Evolutionary conservation across 441 rosid species (phyloP), one percentile per base, ranked within the genome.

Genomic region (Populus hybrid): DNA sequence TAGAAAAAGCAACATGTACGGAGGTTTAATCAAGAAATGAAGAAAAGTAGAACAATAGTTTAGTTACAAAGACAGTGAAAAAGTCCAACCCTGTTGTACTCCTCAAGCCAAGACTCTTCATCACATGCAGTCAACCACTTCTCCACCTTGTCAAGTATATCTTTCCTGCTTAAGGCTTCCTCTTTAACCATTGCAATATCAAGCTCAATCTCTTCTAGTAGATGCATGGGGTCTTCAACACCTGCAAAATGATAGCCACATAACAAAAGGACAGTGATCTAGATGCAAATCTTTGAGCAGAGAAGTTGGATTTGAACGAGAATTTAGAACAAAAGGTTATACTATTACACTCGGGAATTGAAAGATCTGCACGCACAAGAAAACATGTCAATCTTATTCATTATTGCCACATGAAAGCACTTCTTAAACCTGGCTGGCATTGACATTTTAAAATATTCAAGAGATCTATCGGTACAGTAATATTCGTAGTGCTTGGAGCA

Each of bases 101-200:
- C 95, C 76, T 94, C 97, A 19, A 95, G 91, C 99, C 99, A 95
- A 61, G 86, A 83, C 81, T 91, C 99, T 79, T 92, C 97, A 81
- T 89, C 94, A 73, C 97, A 88, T n/a, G 95, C 97, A 61, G 83
- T 78, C 83, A 90, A 82, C 97, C 99, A 94, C 75, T 92, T 95
- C 82, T 89, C 98, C 74, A 91, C 90, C 75, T 87, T 95, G 72
- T 94, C 98, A 0, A 95, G 89, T 84, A 94, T 87, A 75, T 95
- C 97, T 76, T 89, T 91, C 84, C 99, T 85, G 83, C 93, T 86
- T 71, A 80, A 84, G 78, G 94, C 88, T 85, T 92, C 95, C 75
- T 76, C 95, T 87, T 84, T 94, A 32, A 85, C 92, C 75, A 87
- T 84, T 24, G 86, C 90, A 85, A 94, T 90, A 83, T 83, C 89